These are phyloP conservation scores for Chaetomiaceae sp. DNA, from an alignment of 2,329 filamentous ascomycete genomes.

Conservation along the genomic window DNA sequence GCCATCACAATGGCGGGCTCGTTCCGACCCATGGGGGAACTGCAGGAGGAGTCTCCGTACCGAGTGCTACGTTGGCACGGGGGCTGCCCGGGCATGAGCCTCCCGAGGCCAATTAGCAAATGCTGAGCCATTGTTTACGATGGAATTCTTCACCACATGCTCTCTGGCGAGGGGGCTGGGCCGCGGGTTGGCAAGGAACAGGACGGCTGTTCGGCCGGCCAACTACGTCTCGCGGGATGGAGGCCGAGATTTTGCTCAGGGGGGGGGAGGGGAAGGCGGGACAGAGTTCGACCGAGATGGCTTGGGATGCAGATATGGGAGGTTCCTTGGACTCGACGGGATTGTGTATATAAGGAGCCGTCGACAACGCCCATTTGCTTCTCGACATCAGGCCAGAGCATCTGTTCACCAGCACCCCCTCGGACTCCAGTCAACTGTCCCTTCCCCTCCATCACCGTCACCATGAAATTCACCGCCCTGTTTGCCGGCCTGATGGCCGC, in stretches of 20 bases:
- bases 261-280: background rate
- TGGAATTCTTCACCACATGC: background rate
- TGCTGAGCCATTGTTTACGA: constrained; percentile 1
- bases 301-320: too few relatives aligned
- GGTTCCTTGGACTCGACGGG: too few relatives aligned
- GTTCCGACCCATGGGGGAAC: background rate
- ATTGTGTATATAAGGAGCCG: constrained; percentile 6
- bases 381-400: background rate
- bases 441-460: background rate
- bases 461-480: constrained; percentile 23
- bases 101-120: background rate
- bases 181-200: background rate
- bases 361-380: background rate
- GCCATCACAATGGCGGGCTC: background rate
- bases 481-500: constrained; percentile 19
- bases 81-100: too few relatives aligned
- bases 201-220: background rate
- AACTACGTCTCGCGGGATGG: background rate
- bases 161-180: too few relatives aligned
- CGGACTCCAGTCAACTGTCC: background rate
- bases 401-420: constrained; percentile 1
- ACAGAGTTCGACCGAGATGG: background rate
- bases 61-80: background rate
- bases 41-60: background rate
- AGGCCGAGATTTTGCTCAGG: background rate